Percentiles rank a stretch among this genome's conserved stretches.
Evolutionary conservation across 148 eudicot species (phyloP).

Genomic region (Diospyros kaki): DNA sequence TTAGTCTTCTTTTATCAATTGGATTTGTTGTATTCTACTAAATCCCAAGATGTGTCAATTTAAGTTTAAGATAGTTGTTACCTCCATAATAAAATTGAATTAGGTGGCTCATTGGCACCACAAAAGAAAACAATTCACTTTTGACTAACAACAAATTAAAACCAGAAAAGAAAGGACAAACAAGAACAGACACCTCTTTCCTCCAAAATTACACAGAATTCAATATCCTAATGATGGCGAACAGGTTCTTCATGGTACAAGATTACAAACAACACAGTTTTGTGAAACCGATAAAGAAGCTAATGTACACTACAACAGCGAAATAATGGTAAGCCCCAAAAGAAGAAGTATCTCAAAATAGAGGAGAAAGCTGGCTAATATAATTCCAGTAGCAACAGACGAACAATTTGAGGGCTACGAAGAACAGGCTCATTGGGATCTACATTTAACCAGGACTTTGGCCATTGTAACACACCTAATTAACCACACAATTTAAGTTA

Average conservation of each 20-base stretch:
- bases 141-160: neutral
- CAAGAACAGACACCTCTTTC: neutral
- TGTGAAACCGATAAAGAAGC: neutral
- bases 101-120: neutral
- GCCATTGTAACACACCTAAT: neutral
- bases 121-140: neutral
- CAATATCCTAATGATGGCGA: neutral
- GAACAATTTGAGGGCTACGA: too few relatives aligned
- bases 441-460: neutral
- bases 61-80: neutral
- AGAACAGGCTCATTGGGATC: neutral
- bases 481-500: neutral
- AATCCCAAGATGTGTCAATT: neutral
- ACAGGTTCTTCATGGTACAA: neutral
- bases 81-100: neutral
- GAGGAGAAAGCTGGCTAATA: neutral
- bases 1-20: too few relatives aligned
- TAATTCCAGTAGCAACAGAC: neutral
- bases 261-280: neutral
- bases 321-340: neutral
- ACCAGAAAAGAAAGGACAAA: neutral
- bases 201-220: neutral
- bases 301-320: neutral
- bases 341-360: too few relatives aligned
- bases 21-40: too few relatives aligned